Base-by-base conservation (phyloP, 208 protist genomes). In the Leishmania braziliensis region DNA sequence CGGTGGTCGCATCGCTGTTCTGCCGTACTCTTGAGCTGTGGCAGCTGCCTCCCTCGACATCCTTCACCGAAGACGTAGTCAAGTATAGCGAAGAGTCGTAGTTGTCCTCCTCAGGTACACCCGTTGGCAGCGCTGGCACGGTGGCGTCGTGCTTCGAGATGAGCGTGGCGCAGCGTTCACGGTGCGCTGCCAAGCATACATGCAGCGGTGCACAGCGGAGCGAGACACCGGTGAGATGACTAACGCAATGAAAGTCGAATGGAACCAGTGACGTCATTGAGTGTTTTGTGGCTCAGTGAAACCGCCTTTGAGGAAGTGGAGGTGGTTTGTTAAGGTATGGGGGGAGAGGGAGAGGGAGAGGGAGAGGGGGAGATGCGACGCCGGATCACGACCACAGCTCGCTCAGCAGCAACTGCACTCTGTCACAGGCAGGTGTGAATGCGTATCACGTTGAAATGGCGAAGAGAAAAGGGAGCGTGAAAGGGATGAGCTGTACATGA, bases 201-300 rank as follows among this genome's bases (percentile, higher is more conserved):
- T 80, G 74, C 51, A 82, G 74, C 12, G 82, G 82, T 8, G 82
- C 82, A 26, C 78, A 86, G 23, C 82, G 82, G 20, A 86, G 82
- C 1, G 82, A 86, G 43, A 86, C 54, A 20, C 78, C 82, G 4
- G 68, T 80, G 65, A 86, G 77, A 36, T 86, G 82, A 16, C 78
- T 58, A 39, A 86, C 23, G 23, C 82, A 86, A 16, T 74, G 82
- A 43, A 86, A 82, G 58, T 86, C 82, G 36, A 86, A 86, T 5
- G 82, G 82, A 10, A 86, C 36, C 46, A 86, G 82, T 5, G 82
- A 86, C 16, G 82, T 48, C 82, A 86, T 86, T 9, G 50, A 29
- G 20, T 1, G 36, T 10, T 46, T 26, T 46, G 43, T 20, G 62
- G 76, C 20, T 12, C 69, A 73, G 43, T 33, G 26, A 54, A 54